Percentiles rank a stretch among this genome's conserved stretches.
Evolutionary conservation across 2,329 filamentous ascomycete genomes (phyloP).

Genomic region (Curvularia eragrostidis): DNA sequence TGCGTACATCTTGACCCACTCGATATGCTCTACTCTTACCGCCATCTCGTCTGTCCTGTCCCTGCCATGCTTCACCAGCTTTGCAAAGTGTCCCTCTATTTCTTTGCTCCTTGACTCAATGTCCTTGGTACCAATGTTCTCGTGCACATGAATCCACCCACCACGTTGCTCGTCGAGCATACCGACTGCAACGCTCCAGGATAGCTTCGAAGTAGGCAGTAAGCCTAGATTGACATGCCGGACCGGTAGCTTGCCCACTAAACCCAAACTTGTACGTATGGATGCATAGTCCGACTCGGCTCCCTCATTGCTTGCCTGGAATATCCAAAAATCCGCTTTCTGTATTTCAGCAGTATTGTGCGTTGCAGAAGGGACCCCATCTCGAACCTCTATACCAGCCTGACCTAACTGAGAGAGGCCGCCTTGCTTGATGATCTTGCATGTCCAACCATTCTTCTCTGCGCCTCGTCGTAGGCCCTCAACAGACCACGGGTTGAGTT

Average conservation of each 20-base stretch:
- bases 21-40: conserved; percentile 56
- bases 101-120: conserved; percentile 36
- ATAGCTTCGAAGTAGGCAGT: conserved; percentile 59
- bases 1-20: conserved; percentile 65
- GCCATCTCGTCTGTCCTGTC: conserved; percentile 13
- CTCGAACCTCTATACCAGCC: background rate
- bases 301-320: conserved; percentile 50
- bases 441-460: conserved; percentile 50
- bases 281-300: conserved; percentile 28
- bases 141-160: conserved; percentile 67
- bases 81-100: conserved; percentile 54
- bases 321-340: conserved; percentile 46
- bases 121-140: conserved; percentile 59
- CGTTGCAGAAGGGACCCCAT: background rate
- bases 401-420: background rate
- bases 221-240: conserved; percentile 67
- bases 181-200: conserved; percentile 59
- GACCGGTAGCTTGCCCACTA: conserved; percentile 45
- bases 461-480: conserved; percentile 55
- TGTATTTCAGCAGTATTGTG: conserved; percentile 1
- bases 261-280: background rate
- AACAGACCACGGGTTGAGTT: conserved; percentile 71
- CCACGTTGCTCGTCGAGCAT: conserved; percentile 55
- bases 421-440: conserved; percentile 11
- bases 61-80: conserved; percentile 42